Conservation (phyloP, 768 basidiomycete species). For the Strobilomyces echinocephalus region DNA sequence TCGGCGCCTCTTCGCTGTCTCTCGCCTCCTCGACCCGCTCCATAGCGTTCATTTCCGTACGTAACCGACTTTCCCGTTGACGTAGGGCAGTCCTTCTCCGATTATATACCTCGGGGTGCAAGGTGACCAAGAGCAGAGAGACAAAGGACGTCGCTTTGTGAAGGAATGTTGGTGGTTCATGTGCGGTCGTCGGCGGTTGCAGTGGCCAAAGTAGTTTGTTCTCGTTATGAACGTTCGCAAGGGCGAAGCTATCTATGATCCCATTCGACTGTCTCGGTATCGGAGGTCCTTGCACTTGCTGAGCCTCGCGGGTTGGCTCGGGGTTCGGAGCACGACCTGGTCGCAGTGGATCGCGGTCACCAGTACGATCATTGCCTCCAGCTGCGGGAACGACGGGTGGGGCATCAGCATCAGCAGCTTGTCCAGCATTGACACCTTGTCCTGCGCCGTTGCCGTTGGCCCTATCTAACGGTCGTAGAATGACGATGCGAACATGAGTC, state of each 20-base stretch:
- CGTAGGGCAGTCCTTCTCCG: constrained; percentile 54
- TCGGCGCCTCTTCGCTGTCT: constrained; percentile 29
- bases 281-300: constrained; percentile 27
- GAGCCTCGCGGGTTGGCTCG: constrained; percentile 11
- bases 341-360: constrained; percentile 13
- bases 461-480: constrained; percentile 36
- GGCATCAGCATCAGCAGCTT: constrained; percentile 17
- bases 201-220: constrained; percentile 44
- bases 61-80: constrained; percentile 58
- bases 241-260: constrained; percentile 49
- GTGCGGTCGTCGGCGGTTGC: constrained; percentile 11
- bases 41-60: constrained; percentile 55
- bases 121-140: constrained; percentile 51
- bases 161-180: constrained; percentile 41
- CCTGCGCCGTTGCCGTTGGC: constrained; percentile 24
- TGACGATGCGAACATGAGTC: constrained; percentile 54
- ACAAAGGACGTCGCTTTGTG: constrained; percentile 53
- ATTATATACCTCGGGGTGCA: constrained; percentile 75
- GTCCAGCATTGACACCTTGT: constrained; percentile 20
- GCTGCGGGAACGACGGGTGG: constrained; percentile 21
- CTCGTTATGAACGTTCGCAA: constrained; percentile 53
- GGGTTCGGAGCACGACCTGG: constrained; percentile 15
- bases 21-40: constrained; percentile 24
- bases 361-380: constrained; percentile 14
- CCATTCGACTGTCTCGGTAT: constrained; percentile 29